Conservation (phyloP, 768 basidiomycete species). For the Ramaria rubella region DNA sequence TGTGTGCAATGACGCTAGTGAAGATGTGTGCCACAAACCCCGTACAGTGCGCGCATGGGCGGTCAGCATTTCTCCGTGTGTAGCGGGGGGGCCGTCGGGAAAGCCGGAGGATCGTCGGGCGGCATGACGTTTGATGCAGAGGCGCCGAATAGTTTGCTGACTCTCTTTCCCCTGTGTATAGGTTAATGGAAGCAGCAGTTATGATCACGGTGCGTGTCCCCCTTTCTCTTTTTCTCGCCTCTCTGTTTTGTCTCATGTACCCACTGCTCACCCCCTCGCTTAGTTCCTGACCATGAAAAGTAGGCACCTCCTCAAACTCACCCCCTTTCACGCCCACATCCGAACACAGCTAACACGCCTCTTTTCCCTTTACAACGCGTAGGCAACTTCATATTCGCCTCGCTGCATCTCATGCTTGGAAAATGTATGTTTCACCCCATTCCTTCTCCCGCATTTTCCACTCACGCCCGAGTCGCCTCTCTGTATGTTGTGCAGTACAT, state of each 20-base stretch:
- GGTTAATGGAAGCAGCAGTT: neutral
- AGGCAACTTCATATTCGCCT: neutral
- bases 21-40: too few species aligned
- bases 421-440: neutral
- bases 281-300: neutral
- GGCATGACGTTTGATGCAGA: too few species aligned
- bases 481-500: neutral
- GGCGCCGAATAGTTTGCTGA: too few species aligned
- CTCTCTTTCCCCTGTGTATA: too few species aligned
- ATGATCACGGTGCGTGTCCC: neutral
- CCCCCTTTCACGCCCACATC: neutral
- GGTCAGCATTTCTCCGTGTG: too few species aligned
- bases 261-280: neutral
- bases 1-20: too few species aligned
- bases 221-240: too few species aligned
- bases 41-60: too few species aligned
- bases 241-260: neutral
- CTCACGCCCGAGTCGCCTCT: neutral
- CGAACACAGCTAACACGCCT: neutral
- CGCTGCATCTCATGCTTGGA: slow-evolving; percentile 1
- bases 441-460: neutral
- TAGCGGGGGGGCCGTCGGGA: too few species aligned
- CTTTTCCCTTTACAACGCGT: neutral
- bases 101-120: too few species aligned
- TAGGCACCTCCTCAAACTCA: neutral